Conservation (phyloP, 2,329 filamentous ascomycete species). For the Cladophialophora psammophila region DNA sequence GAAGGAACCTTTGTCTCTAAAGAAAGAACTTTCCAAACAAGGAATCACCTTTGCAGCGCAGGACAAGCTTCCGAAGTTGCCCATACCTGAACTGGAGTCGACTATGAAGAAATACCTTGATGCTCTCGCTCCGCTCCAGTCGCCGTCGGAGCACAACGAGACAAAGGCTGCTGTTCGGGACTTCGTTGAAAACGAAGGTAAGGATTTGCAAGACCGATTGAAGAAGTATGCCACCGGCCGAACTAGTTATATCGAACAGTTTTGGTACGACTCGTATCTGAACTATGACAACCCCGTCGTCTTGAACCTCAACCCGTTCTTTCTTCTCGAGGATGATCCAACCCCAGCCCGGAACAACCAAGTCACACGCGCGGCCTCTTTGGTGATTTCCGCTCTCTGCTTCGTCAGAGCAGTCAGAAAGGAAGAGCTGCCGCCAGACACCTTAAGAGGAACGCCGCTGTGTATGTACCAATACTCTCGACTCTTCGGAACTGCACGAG, state of each 20-base stretch:
- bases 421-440: constrained; percentile 92
- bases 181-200: constrained; percentile 81
- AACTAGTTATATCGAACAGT: constrained; percentile 97
- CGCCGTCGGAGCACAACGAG: constrained; percentile 79
- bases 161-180: constrained; percentile 81
- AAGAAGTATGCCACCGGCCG: constrained; percentile 89
- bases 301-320: constrained; percentile 96
- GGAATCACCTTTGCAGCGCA: constrained; percentile 90
- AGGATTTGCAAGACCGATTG: constrained; percentile 83
- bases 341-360: constrained; percentile 97
- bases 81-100: constrained; percentile 84
- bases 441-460: constrained; percentile 79
- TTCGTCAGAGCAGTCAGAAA: constrained; percentile 92
- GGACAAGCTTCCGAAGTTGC: constrained; percentile 86
- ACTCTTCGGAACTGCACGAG: constrained; percentile 90
- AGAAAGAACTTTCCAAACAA: constrained; percentile 60
- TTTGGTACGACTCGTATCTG: constrained; percentile 99
- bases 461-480: constrained; percentile 99
- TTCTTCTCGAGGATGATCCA: constrained; percentile 94
- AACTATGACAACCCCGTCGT: constrained; percentile 98
- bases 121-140: constrained; percentile 81
- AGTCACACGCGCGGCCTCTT: constrained; percentile 88
- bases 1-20: constrained; percentile 56
- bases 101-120: constrained; percentile 82
- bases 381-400: constrained; percentile 86